Percentiles rank a stretch among this genome's conserved stretches.
phyloP scores from a whole-genome alignment of 176 grass and related monocot species.

The Oryza officinalis region DNA sequence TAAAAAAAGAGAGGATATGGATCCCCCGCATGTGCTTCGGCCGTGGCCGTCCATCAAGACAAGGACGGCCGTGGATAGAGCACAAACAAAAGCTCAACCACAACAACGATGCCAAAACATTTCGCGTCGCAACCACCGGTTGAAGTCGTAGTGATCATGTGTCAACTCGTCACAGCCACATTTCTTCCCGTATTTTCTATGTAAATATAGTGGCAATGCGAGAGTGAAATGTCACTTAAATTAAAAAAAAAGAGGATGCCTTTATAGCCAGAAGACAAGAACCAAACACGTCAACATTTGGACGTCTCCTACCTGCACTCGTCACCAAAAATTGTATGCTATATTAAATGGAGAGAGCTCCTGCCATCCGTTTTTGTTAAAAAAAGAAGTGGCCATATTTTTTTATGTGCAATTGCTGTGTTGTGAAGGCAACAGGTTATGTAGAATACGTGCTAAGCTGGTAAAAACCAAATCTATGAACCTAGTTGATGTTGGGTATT shows the following conservation, averaged over 20 bases:
- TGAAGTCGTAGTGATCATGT: background rate
- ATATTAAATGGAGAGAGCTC: background rate
- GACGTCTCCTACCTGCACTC: conserved; percentile 6
- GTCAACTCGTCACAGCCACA: conserved; percentile 15
- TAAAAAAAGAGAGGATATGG: no score
- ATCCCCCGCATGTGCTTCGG: background rate
- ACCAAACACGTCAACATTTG: background rate
- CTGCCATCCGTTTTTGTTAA: background rate
- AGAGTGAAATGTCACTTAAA: conserved; percentile 13
- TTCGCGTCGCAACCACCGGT: background rate
- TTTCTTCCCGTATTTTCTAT: background rate
- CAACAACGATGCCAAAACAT: background rate
- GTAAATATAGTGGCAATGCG: background rate
- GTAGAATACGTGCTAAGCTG: background rate
- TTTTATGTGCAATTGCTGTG: background rate
- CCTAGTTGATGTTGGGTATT: background rate
- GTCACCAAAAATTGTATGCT: background rate
- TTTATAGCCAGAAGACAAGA: background rate
- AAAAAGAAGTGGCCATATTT: background rate
- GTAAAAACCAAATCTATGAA: conserved; percentile 12
- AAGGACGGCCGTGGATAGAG: conserved; percentile 16
- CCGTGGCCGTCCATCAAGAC: conserved; percentile 29
- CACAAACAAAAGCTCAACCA: background rate
- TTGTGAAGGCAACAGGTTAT: conserved; percentile 2
- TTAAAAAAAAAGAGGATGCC: background rate